phyloP scores from a whole-genome alignment of 2,329 filamentous ascomycete genomes.

The Colletotrichum viniferum region DNA sequence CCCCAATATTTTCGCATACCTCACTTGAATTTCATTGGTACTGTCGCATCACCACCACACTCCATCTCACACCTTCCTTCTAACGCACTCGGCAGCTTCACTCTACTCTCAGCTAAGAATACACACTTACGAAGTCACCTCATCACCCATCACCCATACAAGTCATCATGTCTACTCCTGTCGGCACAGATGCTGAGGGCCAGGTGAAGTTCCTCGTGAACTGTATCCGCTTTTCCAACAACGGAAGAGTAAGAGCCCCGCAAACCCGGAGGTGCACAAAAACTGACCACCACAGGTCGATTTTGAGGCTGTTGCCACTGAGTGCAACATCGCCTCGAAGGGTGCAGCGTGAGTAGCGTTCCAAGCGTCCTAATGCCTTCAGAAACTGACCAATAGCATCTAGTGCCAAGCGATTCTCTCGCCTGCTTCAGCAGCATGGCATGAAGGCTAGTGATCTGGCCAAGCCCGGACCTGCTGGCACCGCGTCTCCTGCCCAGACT shows the following conservation, averaged over 20 bases:
- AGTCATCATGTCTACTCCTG: conserved; percentile 16
- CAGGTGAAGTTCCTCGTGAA: conserved; percentile 70
- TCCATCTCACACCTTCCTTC: no score
- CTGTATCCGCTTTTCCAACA: conserved; percentile 65
- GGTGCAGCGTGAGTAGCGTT: conserved; percentile 69
- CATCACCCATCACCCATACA: background rate
- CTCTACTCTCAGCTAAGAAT: background rate
- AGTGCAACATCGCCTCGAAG: conserved; percentile 67
- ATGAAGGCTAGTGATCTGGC: conserved; percentile 36
- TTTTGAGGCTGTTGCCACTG: conserved; percentile 67
- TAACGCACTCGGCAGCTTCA: background rate
- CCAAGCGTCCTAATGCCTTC: background rate
- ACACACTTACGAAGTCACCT: background rate
- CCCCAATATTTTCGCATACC: background rate
- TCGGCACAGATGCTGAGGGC: conserved; percentile 46
- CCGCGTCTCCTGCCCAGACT: conserved; percentile 6
- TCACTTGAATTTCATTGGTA: no score
- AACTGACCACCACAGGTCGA: conserved; percentile 56
- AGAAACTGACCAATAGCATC: background rate
- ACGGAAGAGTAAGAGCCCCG: conserved; percentile 57
- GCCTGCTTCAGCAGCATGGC: conserved; percentile 64
- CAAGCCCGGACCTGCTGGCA: conserved; percentile 16
- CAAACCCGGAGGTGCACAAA: background rate
- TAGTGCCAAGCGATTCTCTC: conserved; percentile 72
- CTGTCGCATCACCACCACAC: no score